Evolutionary conservation across 805 yeast species (phyloP).

Genomic region (Starmerella sirachaensis): DNA sequence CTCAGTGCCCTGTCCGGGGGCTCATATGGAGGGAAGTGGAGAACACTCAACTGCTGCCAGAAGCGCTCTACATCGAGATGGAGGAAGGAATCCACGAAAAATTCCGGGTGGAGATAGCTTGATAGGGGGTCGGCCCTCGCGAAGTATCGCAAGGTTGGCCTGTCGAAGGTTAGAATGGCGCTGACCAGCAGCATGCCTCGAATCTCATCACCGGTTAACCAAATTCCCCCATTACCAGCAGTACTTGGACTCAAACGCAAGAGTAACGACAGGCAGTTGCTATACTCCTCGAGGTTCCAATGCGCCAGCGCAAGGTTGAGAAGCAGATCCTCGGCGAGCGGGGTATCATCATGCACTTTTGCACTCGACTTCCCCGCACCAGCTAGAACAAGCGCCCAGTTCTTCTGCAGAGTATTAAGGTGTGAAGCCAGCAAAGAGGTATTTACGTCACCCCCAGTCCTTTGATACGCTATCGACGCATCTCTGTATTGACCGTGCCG

Average conservation of each 20-base stretch:
- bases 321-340: not conserved
- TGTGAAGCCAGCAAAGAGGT: constrained; percentile 5
- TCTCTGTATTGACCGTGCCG: constrained; percentile 12
- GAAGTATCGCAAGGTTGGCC: constrained; percentile 9
- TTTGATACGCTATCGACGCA: constrained; percentile 9
- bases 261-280: constrained; percentile 8
- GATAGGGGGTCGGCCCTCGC: constrained; percentile 5
- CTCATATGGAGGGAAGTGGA: not conserved
- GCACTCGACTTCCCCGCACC: not conserved
- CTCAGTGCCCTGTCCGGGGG: no score
- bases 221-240: not conserved
- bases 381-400: constrained; percentile 11
- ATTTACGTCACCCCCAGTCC: no score
- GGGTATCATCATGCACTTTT: not conserved
- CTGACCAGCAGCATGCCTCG: constrained; percentile 12
- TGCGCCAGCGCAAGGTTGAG: constrained; percentile 13
- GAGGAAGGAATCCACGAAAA: constrained; percentile 1
- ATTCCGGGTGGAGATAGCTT: not conserved
- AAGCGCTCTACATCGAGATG: constrained; percentile 2
- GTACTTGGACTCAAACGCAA: constrained; percentile 5
- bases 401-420: constrained; percentile 8
- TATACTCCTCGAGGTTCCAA: constrained; percentile 11
- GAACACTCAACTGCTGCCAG: constrained; percentile 1
- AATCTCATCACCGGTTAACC: constrained; percentile 8
- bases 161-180: constrained; percentile 6